Percentiles rank a stretch among this genome's conserved stretches.
phyloP scores from a whole-genome alignment of 225 moss, liverwort and hornwort genomes.

The Polytrichum commune region DNA sequence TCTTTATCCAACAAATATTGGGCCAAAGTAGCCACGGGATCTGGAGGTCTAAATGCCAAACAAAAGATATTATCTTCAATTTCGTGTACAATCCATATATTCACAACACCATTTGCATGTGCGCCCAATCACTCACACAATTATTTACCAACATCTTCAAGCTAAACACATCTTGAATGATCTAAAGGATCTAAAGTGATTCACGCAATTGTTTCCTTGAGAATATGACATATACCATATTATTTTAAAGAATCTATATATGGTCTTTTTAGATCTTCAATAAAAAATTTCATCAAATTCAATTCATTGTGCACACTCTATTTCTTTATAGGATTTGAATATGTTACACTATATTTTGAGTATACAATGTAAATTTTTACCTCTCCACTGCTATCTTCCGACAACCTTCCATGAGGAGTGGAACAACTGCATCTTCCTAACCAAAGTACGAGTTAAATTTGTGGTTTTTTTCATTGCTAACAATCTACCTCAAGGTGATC shows the following conservation, averaged over 20 bases:
- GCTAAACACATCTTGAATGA: too few relatives aligned
- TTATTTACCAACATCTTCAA: too few relatives aligned
- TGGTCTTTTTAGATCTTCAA: constrained; percentile 2
- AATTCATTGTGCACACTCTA: too few relatives aligned
- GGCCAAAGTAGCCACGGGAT: constrained; percentile 28
- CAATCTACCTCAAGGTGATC: too few relatives aligned
- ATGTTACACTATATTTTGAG: too few relatives aligned
- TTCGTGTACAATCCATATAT: neutral
- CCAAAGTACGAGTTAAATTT: neutral
- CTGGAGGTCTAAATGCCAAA: neutral
- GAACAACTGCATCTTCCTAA: constrained; percentile 1
- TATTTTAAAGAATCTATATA: neutral
- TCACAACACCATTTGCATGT: neutral
- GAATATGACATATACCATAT: too few relatives aligned
- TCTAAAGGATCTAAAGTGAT: too few relatives aligned
- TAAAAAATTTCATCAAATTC: neutral
- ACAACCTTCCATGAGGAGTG: neutral
- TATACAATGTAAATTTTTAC: neutral
- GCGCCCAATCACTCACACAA: too few relatives aligned
- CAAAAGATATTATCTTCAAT: neutral
- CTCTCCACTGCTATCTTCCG: neutral
- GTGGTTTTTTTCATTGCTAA: too few relatives aligned
- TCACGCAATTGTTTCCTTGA: too few relatives aligned
- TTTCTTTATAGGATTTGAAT: too few relatives aligned
- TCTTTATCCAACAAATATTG: constrained; percentile 20